phyloP scores from a whole-genome alignment of 345 rosid genomes.

The Eutrema japonicum region DNA sequence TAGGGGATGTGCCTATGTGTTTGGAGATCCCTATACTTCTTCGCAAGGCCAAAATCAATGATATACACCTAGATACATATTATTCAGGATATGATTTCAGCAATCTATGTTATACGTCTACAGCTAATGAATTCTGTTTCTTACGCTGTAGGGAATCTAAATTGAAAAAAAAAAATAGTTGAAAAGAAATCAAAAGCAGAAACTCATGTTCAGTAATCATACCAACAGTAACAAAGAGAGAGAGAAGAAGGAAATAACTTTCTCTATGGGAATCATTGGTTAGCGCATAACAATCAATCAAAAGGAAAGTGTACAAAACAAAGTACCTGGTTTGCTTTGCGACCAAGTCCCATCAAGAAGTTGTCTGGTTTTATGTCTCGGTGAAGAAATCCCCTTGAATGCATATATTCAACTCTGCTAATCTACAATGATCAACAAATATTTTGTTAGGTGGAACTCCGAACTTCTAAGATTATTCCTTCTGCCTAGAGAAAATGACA shows the following conservation, averaged over 20 bases:
- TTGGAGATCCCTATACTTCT: slow-evolving; percentile 91
- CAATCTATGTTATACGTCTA: not conserved
- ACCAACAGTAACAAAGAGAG: not conserved
- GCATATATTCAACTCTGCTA: slow-evolving; percentile 67
- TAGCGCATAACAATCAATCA: slow-evolving; percentile 20
- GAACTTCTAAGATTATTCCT: slow-evolving; percentile 10
- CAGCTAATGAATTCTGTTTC: not conserved
- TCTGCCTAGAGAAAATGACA: not conserved
- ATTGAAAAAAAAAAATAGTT: not conserved
- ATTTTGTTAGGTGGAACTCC: slow-evolving; percentile 53
- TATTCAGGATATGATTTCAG: slow-evolving; percentile 16
- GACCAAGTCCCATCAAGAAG: slow-evolving; percentile 67
- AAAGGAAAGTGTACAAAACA: slow-evolving; percentile 8
- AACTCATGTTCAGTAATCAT: not conserved
- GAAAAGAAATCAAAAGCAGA: slow-evolving; percentile 9
- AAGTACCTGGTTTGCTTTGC: slow-evolving; percentile 69
- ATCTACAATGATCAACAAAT: slow-evolving; percentile 46
- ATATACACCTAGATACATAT: slow-evolving; percentile 59
- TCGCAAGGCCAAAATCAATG: slow-evolving; percentile 88
- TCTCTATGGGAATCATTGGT: not conserved
- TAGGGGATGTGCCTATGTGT: slow-evolving; percentile 89
- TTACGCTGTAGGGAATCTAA: not conserved
- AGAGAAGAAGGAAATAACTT: slow-evolving; percentile 7
- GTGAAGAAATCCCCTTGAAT: slow-evolving; percentile 67
- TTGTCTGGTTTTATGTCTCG: slow-evolving; percentile 71